A percentile compares a stretch with the other conserved stretches of the same genome.
Conservation (phyloP, 2,329 filamentous ascomycete genomes). For the Penicillium sp. region DNA sequence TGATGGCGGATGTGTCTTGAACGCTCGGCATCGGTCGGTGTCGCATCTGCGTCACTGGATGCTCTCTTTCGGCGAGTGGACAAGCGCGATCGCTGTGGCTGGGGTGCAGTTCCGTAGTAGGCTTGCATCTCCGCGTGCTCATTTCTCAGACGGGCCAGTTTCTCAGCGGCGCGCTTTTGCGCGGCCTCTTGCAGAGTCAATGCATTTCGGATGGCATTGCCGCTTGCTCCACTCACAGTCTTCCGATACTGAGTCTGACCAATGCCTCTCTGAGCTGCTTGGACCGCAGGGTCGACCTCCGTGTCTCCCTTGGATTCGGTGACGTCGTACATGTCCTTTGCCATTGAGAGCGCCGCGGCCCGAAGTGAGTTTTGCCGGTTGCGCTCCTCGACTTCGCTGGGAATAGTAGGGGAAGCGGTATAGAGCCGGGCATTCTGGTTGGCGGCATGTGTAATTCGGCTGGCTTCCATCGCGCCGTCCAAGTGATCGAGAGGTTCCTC, state of each 20-base stretch:
- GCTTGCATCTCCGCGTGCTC: slow-evolving; percentile 68
- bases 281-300: slow-evolving; percentile 20
- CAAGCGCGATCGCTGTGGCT: slow-evolving; percentile 48
- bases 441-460: slow-evolving; percentile 62
- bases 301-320: slow-evolving; percentile 44
- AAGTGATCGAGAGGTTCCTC: slow-evolving; percentile 49
- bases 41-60: slow-evolving; percentile 62
- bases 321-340: slow-evolving; percentile 75
- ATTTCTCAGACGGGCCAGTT: slow-evolving; percentile 74
- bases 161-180: slow-evolving; percentile 79
- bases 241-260: slow-evolving; percentile 34
- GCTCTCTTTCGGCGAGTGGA: slow-evolving; percentile 61
- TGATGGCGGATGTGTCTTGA: slow-evolving; percentile 72
- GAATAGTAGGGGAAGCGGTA: slow-evolving; percentile 70
- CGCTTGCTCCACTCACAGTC: slow-evolving; percentile 27
- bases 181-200: slow-evolving; percentile 75
- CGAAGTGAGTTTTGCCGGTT: slow-evolving; percentile 69
- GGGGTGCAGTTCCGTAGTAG: slow-evolving; percentile 67
- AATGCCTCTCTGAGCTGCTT: slow-evolving; percentile 35
- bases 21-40: slow-evolving; percentile 63
- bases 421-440: slow-evolving; percentile 75
- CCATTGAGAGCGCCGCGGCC: slow-evolving; percentile 85
- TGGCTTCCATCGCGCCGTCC: slow-evolving; percentile 51
- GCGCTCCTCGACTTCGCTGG: slow-evolving; percentile 70
- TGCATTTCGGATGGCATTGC: slow-evolving; percentile 23